phyloP scores from a whole-genome alignment of 352 stramenopile genomes.

The Phytophthora ramorum region DNA sequence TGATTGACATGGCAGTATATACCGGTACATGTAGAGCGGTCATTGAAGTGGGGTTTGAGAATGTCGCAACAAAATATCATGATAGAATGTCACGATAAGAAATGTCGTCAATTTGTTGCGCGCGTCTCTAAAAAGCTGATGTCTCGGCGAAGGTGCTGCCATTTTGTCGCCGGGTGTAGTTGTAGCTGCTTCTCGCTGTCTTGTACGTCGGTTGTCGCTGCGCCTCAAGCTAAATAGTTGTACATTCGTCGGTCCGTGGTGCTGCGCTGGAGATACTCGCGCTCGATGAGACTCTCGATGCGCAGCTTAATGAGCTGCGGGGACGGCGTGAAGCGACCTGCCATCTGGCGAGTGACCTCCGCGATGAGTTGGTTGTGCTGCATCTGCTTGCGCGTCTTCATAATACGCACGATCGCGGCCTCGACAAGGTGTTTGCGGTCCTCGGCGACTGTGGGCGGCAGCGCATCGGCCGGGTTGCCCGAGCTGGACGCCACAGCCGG shows the following conservation, averaged over 20 bases:
- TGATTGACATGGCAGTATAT: background rate
- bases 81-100: no score
- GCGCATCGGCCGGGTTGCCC: constrained; percentile 59
- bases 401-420: constrained; percentile 95
- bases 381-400: constrained; percentile 95
- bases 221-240: constrained; percentile 96
- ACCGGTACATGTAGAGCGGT: background rate
- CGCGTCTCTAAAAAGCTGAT: constrained; percentile 4
- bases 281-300: constrained; percentile 99
- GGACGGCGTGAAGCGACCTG: constrained; percentile 92
- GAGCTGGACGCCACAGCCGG: constrained; percentile 41
- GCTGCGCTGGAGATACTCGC: constrained; percentile 98
- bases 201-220: constrained; percentile 5
- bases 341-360: constrained; percentile 90
- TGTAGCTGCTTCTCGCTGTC: background rate
- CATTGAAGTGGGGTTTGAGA: background rate
- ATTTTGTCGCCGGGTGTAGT: background rate
- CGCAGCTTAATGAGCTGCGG: constrained; percentile 98
- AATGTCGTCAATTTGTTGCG: background rate
- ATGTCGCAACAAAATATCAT: no score
- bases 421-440: constrained; percentile 96
- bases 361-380: constrained; percentile 93
- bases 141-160: constrained; percentile 1
- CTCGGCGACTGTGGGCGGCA: constrained; percentile 94
- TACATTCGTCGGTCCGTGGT: constrained; percentile 94